phyloP scores from a whole-genome alignment of 164 flowering plant genomes.

The Malania oleifera region DNA sequence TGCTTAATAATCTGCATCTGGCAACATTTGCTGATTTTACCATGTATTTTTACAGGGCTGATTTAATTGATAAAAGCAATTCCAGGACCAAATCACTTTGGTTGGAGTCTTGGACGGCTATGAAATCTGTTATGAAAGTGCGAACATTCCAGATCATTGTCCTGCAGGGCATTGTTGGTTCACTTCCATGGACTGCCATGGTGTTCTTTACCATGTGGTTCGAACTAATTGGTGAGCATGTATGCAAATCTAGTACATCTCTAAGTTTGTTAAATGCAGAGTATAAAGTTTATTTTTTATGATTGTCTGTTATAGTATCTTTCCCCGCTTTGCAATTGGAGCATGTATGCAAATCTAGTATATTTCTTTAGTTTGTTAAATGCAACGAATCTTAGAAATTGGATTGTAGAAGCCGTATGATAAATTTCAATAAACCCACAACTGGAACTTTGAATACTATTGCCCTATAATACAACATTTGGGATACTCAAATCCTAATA shows the following conservation, averaged over 20 bases:
- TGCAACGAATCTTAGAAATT: too few species aligned
- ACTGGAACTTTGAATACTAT: too few species aligned
- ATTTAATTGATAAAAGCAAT: constrained; percentile 33
- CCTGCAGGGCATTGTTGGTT: constrained; percentile 89
- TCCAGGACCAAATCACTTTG: constrained; percentile 43
- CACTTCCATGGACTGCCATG: constrained; percentile 97
- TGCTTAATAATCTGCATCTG: background rate
- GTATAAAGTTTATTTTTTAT: too few species aligned
- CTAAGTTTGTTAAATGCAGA: too few species aligned
- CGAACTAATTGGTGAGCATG: constrained; percentile 75
- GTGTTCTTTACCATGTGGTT: constrained; percentile 98
- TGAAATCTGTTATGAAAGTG: constrained; percentile 70
- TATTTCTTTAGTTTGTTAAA: too few species aligned
- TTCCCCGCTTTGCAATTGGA: too few species aligned
- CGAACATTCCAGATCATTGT: constrained; percentile 84
- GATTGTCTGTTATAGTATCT: too few species aligned
- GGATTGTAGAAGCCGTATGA: too few species aligned
- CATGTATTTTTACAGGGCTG: constrained; percentile 36
- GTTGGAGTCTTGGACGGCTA: constrained; percentile 77
- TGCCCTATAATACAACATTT: too few species aligned
- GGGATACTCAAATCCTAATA: too few species aligned
- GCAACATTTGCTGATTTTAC: background rate
- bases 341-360: too few species aligned
- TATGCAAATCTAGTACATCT: constrained; percentile 4
- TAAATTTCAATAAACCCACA: too few species aligned